Base-by-base conservation (phyloP, 2,329 filamentous ascomycete species). In the Fusarium solani-melongenae region DNA sequence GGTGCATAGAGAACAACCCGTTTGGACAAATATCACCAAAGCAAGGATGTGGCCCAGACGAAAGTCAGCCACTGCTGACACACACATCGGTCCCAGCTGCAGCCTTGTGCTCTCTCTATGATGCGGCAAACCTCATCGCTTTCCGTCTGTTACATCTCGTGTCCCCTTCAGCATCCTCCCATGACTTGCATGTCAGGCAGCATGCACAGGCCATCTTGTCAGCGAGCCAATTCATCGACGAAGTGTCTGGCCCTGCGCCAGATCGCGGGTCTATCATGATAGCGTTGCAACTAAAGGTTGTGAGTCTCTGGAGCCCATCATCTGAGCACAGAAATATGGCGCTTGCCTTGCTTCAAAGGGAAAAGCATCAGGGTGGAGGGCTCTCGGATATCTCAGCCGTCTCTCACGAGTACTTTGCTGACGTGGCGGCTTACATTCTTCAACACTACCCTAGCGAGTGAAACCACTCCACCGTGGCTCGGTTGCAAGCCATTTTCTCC, bases 351-450 rank as follows among this genome's bases (percentile, higher is more conserved):
- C 61, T 75, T 2, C 63, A 67, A 15, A 64, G 66, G 10, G 46
- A 63, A 20, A 71, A 62, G 31, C 27, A 61, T 11, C 72, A 61
- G 20, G 55, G 46, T 4, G 70, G 63, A 67, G 73, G 73, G 27
- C 64, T 75, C 6, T 64, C 72, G 36, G 70, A 64, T 20, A 70
- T 75, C 11, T 59, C 72, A 29, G 44, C 59, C 6, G 51, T 58
- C 9, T 72, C 70, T 1, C 38, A 61, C 15, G 70, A 71, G 15
- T 75, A 75, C 58, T 76, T 76, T 68, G 72, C 73, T 22, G 70
- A 68, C 24, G 70, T 76, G 36, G 73, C 73, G 15, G 53, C 34
- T 39, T 27, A 71, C 41, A 66, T 75, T 14, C 59, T 71, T n/a
- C 12, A 56, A 27, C 27, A 70, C 15, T 49, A 67, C 51, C 14